Evolutionary conservation across 2,329 filamentous ascomycete genomes (phyloP).

Genomic region (Calonectria hongkongensis): DNA sequence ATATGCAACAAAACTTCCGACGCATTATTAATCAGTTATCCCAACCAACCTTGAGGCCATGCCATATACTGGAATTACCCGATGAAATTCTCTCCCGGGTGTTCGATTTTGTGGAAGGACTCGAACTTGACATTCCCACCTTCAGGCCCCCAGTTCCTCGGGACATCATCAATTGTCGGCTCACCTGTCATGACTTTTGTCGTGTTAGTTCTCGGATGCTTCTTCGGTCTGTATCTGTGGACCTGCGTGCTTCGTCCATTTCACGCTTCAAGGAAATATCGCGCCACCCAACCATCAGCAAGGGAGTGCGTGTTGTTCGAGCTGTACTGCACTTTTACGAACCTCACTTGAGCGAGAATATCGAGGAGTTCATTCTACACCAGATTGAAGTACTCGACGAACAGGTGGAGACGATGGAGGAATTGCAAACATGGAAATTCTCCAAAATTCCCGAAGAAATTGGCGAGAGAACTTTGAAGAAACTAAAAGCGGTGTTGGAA

Average conservation of each 20-base stretch:
- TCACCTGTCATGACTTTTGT: background rate
- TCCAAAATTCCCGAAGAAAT: background rate
- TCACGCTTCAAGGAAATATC: slow-evolving; percentile 5
- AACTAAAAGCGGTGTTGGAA: background rate
- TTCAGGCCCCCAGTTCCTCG: background rate
- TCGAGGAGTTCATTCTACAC: background rate
- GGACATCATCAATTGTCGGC: background rate
- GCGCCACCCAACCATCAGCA: background rate
- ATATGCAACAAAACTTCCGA: background rate
- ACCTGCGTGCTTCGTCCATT: background rate
- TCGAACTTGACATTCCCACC: background rate
- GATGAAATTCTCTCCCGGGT: slow-evolving; percentile 4
- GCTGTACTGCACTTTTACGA: background rate
- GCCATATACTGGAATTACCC: background rate
- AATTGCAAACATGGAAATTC: background rate
- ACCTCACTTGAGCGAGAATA: background rate
- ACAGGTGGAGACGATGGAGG: background rate
- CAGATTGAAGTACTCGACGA: background rate
- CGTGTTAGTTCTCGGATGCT: background rate
- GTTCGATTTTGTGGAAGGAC: background rate
- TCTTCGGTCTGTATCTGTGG: background rate
- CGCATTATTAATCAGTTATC: too few species aligned
- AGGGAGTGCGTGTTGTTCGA: background rate
- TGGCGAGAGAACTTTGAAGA: background rate
- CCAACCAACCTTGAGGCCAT: background rate